A percentile compares a stretch with the other conserved stretches of the same genome.
Evolutionary conservation across 2,329 filamentous ascomycete genomes (phyloP).

Genomic region (Aspergillus alliaceus): DNA sequence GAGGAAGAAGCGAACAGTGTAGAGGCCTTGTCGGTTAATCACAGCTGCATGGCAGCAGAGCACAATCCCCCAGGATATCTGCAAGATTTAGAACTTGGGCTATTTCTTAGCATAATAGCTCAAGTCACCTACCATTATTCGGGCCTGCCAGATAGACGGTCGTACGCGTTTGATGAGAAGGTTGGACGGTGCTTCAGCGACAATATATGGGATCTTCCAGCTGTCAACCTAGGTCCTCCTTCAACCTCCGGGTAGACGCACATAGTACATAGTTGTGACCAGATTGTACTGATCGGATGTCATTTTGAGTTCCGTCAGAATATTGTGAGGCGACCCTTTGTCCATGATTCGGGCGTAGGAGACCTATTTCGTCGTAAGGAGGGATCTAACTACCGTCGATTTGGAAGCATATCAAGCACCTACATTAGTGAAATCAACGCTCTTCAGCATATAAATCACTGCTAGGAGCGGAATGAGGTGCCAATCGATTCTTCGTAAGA

Average conservation of each 20-base stretch:
- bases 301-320: constrained; percentile 1
- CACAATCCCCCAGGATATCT: constrained; percentile 3
- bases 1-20: constrained; percentile 7
- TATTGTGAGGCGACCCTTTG: constrained; percentile 1
- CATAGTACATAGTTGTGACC: constrained; percentile 5
- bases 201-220: constrained; percentile 1
- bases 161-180: constrained; percentile 2
- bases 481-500: constrained; percentile 5
- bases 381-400: no score
- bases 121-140: background rate
- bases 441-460: constrained; percentile 8
- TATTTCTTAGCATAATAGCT: no score
- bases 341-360: constrained; percentile 3
- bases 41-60: constrained; percentile 7
- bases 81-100: background rate
- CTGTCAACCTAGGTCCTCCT: background rate
- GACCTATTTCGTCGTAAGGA: no score
- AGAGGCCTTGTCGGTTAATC: constrained; percentile 3
- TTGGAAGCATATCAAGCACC: no score
- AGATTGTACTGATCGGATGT: constrained; percentile 7
- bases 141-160: constrained; percentile 7
- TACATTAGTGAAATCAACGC: constrained; percentile 1
- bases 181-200: constrained; percentile 4
- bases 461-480: constrained; percentile 3
- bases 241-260: background rate